phyloP scores from a whole-genome alignment of 176 grass and related monocot genomes.

The Hordeum marinum region DNA sequence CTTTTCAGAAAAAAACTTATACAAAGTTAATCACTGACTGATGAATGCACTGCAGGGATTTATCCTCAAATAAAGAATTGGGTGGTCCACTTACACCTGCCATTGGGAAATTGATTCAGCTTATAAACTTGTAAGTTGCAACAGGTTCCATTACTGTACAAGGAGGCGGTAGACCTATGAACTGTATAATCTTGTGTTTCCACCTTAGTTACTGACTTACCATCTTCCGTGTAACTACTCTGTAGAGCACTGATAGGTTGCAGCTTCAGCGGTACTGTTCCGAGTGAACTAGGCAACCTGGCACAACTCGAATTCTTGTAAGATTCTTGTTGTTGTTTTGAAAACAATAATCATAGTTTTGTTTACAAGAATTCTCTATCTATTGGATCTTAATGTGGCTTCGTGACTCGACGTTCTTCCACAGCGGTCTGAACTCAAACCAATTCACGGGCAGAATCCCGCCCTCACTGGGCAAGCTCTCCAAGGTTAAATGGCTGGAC shows the following conservation, averaged over 20 bases:
- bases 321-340: conserved; percentile 2
- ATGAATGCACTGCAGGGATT: conserved; percentile 51
- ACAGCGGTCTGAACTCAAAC: conserved; percentile 63
- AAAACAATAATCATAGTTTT: background rate
- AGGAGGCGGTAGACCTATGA: background rate
- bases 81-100: conserved; percentile 40
- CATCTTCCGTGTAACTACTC: conserved; percentile 22
- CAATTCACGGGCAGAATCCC: conserved; percentile 55
- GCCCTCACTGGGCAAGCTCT: conserved; percentile 62
- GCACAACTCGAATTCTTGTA: conserved; percentile 54
- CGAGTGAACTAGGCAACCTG: conserved; percentile 65
- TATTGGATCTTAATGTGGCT: background rate
- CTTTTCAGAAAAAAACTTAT: too few species aligned
- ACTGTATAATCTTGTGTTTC: conserved; percentile 3
- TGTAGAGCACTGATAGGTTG: conserved; percentile 52
- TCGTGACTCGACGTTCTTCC: background rate
- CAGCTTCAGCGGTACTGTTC: conserved; percentile 58
- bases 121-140: conserved; percentile 48
- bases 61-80: conserved; percentile 54
- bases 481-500: conserved; percentile 51
- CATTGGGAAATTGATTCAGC: conserved; percentile 55
- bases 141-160: background rate
- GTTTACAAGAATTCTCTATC: background rate
- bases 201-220: background rate
- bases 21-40: background rate